phyloP scores from a whole-genome alignment of 139 green algal species.

The Coelastrella sp. region DNA sequence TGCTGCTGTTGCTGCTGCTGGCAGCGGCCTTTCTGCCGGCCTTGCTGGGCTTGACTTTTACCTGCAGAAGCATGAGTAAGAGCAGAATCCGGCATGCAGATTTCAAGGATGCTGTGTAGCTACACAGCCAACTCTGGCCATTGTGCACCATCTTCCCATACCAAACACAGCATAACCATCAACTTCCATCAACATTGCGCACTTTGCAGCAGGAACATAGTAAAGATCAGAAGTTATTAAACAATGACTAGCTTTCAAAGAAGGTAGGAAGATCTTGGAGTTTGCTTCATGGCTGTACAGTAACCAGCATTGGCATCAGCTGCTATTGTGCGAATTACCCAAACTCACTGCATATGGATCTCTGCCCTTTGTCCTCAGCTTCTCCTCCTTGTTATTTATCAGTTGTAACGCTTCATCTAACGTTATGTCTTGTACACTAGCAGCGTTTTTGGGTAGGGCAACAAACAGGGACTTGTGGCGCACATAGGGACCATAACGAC shows the following conservation, averaged over 20 bases:
- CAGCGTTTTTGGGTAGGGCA: slow-evolving; percentile 42
- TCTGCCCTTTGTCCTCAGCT: slow-evolving; percentile 5
- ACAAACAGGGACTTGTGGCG: slow-evolving; percentile 50
- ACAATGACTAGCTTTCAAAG: too few species aligned
- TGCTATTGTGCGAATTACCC: not conserved
- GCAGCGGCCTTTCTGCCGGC: not conserved
- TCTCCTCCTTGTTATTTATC: slow-evolving; percentile 3
- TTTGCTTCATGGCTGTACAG: not conserved
- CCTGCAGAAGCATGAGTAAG: not conserved
- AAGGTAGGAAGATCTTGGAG: too few species aligned
- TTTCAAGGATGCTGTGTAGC: not conserved
- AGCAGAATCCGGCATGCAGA: not conserved
- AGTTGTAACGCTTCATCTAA: slow-evolving; percentile 50
- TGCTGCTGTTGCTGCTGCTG: not conserved
- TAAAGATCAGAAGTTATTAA: too few species aligned
- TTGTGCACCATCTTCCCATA: too few species aligned
- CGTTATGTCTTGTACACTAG: slow-evolving; percentile 29
- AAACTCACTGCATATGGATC: slow-evolving; percentile 32
- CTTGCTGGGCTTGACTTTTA: slow-evolving; percentile 7
- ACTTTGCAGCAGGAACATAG: not conserved
- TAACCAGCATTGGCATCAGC: not conserved
- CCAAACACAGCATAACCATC: not conserved
- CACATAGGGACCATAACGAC: slow-evolving; percentile 63
- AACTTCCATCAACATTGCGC: not conserved
- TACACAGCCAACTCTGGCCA: not conserved